Base-by-base conservation (phyloP, 1,139 yeast genomes). In the Pichia sp. region DNA sequence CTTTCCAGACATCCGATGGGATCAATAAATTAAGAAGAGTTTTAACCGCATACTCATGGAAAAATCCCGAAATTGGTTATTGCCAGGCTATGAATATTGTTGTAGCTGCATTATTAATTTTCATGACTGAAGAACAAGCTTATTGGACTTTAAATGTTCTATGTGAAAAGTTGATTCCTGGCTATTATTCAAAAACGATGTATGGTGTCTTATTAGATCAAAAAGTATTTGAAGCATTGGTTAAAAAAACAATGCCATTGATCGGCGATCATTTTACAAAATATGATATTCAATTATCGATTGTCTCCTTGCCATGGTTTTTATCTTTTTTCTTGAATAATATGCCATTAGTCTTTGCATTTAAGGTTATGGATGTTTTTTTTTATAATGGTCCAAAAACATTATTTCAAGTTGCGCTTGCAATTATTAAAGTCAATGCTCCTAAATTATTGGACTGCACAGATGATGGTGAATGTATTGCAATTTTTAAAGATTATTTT, bases 81-180 rank as follows among this genome's bases (percentile, higher is more conserved):
- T 94, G 99, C 62, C 98, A 94, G 62, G 98, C 98, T 1, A 94
- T 94, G 99, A 94, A 94, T 62, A 94, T 94, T 47, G 97, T 94
- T 7, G 87, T 83, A 1, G 99, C 99, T 1, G 97, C 96, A 0
- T 67, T 94, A 45, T 70, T 94, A 49, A 92, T 94, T 45, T 90
- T 84, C 63, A 90, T 89, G 84, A 84, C 95, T 8, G 98, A 94
- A 63, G 98, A 92, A 54, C 98, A 94, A 64, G 97, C 97, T 0
- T 94, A 89, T 60, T 94, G 97, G 97, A 78, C 94, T 48, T 70
- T 94, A 48, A 78, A 82, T 48, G 75, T 78, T n/a, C 65, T 94
- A 4, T 89, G 97, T 67, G 96, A 89, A 51, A 73, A 80, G 37
- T 75, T 86, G 49, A 85, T 90, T 3, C 97, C 98, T 0, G 98